Percentiles rank a stretch among this genome's conserved stretches.
Evolutionary conservation across 495 filamentous ascomycete genomes (phyloP).

Genomic region (Penicillium manginii): DNA sequence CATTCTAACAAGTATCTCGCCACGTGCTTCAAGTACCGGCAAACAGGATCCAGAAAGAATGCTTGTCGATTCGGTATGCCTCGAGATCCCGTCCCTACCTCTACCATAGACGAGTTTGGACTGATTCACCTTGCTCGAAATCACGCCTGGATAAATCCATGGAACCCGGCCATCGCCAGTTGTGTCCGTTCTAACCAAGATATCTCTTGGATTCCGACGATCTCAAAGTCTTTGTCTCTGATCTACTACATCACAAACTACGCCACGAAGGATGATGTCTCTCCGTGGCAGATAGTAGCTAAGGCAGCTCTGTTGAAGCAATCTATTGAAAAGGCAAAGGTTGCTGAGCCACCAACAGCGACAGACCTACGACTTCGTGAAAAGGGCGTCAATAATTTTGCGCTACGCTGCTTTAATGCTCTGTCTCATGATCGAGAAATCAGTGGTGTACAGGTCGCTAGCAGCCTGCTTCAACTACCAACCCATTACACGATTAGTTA

Average conservation of each 20-base stretch:
- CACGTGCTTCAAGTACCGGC: slow-evolving; percentile 25
- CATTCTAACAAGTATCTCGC: slow-evolving; percentile 15
- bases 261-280: slow-evolving; percentile 21
- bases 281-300: slow-evolving; percentile 11
- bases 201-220: slow-evolving; percentile 20
- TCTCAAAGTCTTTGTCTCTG: slow-evolving; percentile 15
- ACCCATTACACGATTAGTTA: neutral
- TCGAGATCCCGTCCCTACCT: slow-evolving; percentile 1
- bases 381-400: neutral
- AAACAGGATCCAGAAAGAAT: neutral
- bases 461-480: neutral
- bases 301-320: slow-evolving; percentile 14
- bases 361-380: neutral
- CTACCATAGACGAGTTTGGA: slow-evolving; percentile 10
- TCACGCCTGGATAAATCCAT: slow-evolving; percentile 18
- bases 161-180: slow-evolving; percentile 18
- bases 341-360: neutral
- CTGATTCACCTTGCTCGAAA: slow-evolving; percentile 15
- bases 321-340: slow-evolving; percentile 8
- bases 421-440: neutral
- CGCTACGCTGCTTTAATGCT: neutral
- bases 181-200: slow-evolving; percentile 23
- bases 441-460: neutral
- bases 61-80: slow-evolving; percentile 26
- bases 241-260: slow-evolving; percentile 30